Evolutionary conservation across 192 early-diverging fungal species (phyloP).

Genomic region (Spizellomyces sp.): DNA sequence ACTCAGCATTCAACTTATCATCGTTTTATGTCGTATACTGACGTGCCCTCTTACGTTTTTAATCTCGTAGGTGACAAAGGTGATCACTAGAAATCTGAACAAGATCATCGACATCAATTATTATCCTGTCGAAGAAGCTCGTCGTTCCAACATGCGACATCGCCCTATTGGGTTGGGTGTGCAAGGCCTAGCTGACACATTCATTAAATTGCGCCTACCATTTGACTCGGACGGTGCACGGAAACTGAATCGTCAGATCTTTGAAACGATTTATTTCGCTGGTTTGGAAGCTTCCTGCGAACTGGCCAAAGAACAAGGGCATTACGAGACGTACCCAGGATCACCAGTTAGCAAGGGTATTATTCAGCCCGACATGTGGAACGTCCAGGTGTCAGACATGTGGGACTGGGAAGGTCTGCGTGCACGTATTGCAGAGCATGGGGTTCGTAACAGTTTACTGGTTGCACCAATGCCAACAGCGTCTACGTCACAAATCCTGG

Average conservation of each 20-base stretch:
- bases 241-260: slow-evolving; percentile 83
- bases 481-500: slow-evolving; percentile 94
- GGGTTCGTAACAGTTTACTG: slow-evolving; percentile 91
- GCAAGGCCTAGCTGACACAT: slow-evolving; percentile 96
- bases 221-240: slow-evolving; percentile 88
- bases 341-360: slow-evolving; percentile 87
- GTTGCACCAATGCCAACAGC: slow-evolving; percentile 99
- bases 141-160: slow-evolving; percentile 88
- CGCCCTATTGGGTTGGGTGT: slow-evolving; percentile 98
- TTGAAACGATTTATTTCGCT: slow-evolving; percentile 96
- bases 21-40: neutral
- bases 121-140: slow-evolving; percentile 90
- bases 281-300: slow-evolving; percentile 92
- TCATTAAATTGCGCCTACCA: slow-evolving; percentile 91
- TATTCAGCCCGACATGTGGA: slow-evolving; percentile 96
- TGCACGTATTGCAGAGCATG: slow-evolving; percentile 73
- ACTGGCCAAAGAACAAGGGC: slow-evolving; percentile 75
- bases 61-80: slow-evolving; percentile 66
- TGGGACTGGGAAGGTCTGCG: slow-evolving; percentile 92
- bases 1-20: neutral
- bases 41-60: slow-evolving; percentile 14
- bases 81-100: slow-evolving; percentile 90
- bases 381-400: slow-evolving; percentile 69
- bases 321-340: slow-evolving; percentile 87
- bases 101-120: slow-evolving; percentile 97